Evolutionary conservation across 768 basidiomycete genomes (phyloP).

Genomic region (Stropharia rugosoannulata): DNA sequence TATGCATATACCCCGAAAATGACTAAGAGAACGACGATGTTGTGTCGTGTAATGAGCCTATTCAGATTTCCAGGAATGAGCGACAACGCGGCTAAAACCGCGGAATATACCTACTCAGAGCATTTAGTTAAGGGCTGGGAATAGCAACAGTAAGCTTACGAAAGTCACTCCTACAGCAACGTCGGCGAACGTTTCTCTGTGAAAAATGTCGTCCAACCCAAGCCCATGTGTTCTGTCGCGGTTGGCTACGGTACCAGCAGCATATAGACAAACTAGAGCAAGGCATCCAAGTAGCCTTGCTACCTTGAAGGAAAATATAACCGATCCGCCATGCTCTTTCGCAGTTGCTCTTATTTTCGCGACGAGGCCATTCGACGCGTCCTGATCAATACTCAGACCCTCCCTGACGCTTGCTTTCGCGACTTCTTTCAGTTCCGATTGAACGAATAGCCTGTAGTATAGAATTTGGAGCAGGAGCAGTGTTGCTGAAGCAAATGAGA

Average conservation of each 20-base stretch:
- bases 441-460: background rate
- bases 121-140: background rate
- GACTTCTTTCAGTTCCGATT: background rate
- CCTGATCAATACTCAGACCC: background rate
- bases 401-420: background rate
- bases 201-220: background rate
- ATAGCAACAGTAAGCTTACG: conserved; percentile 3
- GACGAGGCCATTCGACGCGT: background rate
- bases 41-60: conserved; percentile 53
- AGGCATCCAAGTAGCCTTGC: conserved; percentile 10
- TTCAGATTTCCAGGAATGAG: conserved; percentile 21
- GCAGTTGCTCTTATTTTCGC: conserved; percentile 1
- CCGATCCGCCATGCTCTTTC: conserved; percentile 4
- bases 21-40: conserved; percentile 16
- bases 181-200: conserved; percentile 1
- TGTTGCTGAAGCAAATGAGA: background rate
- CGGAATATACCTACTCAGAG: conserved; percentile 4
- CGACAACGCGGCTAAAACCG: conserved; percentile 9
- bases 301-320: conserved; percentile 11
- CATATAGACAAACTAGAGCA: conserved; percentile 5
- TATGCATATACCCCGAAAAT: conserved; percentile 44
- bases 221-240: background rate
- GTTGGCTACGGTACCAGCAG: background rate
- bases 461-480: conserved; percentile 5
- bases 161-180: conserved; percentile 11